Percentiles rank a stretch among this genome's conserved stretches.
Evolutionary conservation across 2,329 filamentous ascomycete genomes (phyloP).

Genomic region (Sphaerostilbella broomeana): DNA sequence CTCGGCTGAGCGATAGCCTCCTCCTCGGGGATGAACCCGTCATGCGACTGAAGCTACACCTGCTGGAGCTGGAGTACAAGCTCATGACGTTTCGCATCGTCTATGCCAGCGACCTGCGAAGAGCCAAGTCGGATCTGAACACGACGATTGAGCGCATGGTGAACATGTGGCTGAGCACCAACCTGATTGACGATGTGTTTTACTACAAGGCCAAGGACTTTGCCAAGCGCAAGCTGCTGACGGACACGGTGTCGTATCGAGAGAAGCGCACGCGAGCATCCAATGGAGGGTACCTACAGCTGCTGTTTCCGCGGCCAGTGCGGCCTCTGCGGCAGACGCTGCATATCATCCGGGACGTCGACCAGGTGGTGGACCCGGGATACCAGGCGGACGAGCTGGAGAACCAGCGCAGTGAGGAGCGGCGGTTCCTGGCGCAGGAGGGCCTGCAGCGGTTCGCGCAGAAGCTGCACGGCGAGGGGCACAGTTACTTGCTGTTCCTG

Average conservation of each 20-base stretch:
- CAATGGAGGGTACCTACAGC: slow-evolving; percentile 17
- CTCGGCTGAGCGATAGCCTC: slow-evolving; percentile 19
- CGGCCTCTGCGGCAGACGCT: slow-evolving; percentile 20
- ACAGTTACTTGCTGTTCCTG: slow-evolving; percentile 22
- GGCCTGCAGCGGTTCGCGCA: slow-evolving; percentile 18
- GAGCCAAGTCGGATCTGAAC: slow-evolving; percentile 16
- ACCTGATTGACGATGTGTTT: slow-evolving; percentile 23
- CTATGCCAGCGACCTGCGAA: slow-evolving; percentile 24
- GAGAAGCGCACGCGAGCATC: slow-evolving; percentile 19
- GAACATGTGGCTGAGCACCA: slow-evolving; percentile 24
- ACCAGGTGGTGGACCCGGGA: slow-evolving; percentile 22
- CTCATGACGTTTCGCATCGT: slow-evolving; percentile 23
- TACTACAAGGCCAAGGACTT: slow-evolving; percentile 26
- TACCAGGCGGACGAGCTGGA: slow-evolving; percentile 20
- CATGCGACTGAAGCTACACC: slow-evolving; percentile 22
- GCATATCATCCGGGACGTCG: slow-evolving; percentile 23
- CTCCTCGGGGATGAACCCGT: slow-evolving; percentile 19
- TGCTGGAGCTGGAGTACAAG: slow-evolving; percentile 26
- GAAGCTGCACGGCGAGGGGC: slow-evolving; percentile 16
- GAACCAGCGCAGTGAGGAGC: slow-evolving; percentile 19
- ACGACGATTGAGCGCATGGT: slow-evolving; percentile 21
- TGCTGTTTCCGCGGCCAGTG: slow-evolving; percentile 18
- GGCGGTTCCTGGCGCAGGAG: slow-evolving; percentile 16
- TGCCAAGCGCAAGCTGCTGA: slow-evolving; percentile 15
- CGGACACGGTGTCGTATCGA: slow-evolving; percentile 14